phyloP scores from a whole-genome alignment of 306 rosid species.

The Benincasa hispida region DNA sequence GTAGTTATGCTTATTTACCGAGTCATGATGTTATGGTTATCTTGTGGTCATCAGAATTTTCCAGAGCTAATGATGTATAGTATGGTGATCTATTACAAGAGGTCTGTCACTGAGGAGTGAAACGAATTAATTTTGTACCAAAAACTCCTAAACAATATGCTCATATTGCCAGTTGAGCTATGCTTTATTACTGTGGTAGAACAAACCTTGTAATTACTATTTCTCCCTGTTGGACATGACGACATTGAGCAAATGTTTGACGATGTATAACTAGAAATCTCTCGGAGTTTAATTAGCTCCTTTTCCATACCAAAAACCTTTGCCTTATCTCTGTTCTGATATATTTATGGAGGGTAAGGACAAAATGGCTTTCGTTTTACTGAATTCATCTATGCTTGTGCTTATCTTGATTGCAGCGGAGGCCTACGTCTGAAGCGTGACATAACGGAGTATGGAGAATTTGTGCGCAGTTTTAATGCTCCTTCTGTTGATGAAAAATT shows the following conservation, averaged over 20 bases:
- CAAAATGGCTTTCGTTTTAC: background rate
- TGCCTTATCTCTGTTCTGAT: background rate
- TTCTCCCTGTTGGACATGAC: background rate
- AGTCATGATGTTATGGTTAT: background rate
- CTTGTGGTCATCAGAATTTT: no score
- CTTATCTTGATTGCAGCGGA: conserved; percentile 41
- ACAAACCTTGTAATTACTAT: background rate
- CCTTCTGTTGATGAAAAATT: conserved; percentile 81
- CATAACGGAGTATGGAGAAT: conserved; percentile 97
- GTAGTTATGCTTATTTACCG: background rate
- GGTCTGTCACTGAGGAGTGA: background rate
- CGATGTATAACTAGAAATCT: background rate
- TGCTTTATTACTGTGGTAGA: background rate
- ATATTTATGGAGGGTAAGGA: no score
- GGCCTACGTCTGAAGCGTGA: conserved; percentile 98
- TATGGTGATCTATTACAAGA: background rate
- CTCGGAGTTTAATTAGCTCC: background rate
- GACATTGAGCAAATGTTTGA: background rate
- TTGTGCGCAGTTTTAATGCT: conserved; percentile 88
- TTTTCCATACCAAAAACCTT: background rate
- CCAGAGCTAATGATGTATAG: no score
- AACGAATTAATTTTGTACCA: background rate
- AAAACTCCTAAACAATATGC: no score
- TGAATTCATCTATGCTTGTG: conserved; percentile 1
- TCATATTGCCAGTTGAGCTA: no score